These are phyloP conservation scores for Chlamydomonas sp. DNA, from an alignment of 139 green algal species.

Conservation along the genomic window DNA sequence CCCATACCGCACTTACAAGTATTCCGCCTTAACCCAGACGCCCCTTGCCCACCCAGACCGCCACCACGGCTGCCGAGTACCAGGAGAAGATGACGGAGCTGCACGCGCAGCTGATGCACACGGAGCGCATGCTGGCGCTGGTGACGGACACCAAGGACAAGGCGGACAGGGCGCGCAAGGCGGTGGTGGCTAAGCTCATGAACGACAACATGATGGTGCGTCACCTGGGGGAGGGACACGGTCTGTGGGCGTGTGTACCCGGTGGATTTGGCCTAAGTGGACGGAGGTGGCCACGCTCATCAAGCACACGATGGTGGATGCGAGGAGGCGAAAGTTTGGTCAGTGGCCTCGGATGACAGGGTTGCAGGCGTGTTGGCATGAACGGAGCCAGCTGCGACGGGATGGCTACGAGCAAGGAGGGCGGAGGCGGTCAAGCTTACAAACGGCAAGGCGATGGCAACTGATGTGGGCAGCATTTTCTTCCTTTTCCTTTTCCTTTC, in stretches of 20 bases:
- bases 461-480: no score
- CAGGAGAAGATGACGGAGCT: slow-evolving; percentile 42
- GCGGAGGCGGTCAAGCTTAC: no score
- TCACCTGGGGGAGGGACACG: background rate
- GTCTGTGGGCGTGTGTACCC: background rate
- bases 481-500: no score
- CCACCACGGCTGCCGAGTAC: slow-evolving; percentile 21
- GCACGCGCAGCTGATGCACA: slow-evolving; percentile 49
- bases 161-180: slow-evolving; percentile 16
- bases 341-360: no score
- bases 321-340: no score
- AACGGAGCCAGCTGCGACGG: no score
- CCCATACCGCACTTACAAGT: no score
- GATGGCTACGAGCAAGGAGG: no score
- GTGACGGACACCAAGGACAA: slow-evolving; percentile 41
- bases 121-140: slow-evolving; percentile 38
- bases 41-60: background rate
- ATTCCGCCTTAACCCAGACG: background rate
- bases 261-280: background rate
- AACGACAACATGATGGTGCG: slow-evolving; percentile 26
- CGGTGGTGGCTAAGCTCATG: slow-evolving; percentile 40
- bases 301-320: no score
- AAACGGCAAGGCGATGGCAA: no score
- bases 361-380: no score
- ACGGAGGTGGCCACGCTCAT: background rate